A percentile compares a stretch with the other conserved stretches of the same genome.
Evolutionary conservation across 2,329 filamentous ascomycete species (phyloP).

Genomic region (Diplodia sapinea): DNA sequence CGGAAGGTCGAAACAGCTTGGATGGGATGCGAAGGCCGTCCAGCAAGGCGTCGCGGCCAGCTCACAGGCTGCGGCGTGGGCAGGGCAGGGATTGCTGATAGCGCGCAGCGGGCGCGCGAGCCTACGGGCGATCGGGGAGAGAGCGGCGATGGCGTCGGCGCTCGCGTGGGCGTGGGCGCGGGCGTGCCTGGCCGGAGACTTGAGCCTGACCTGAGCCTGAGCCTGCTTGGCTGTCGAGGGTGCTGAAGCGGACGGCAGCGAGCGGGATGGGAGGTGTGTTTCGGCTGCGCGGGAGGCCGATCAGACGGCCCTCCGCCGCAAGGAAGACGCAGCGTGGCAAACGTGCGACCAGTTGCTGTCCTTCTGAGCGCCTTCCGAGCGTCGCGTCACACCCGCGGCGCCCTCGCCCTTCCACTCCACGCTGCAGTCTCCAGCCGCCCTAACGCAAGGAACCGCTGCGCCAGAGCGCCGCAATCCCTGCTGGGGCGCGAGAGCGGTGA

Average conservation of each 20-base stretch:
- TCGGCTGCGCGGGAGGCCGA: conserved; percentile 27
- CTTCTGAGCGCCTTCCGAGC: not conserved
- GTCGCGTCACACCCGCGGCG: not conserved
- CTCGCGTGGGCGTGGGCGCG: conserved; percentile 2
- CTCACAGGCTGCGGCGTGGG: conserved; percentile 21
- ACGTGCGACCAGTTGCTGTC: not conserved
- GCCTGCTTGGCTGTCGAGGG: conserved; percentile 15
- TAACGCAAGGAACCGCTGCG: conserved; percentile 28
- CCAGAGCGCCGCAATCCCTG: conserved; percentile 16
- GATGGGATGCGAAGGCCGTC: conserved; percentile 22
- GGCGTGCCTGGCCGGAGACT: conserved; percentile 18
- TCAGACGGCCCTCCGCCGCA: conserved; percentile 20
- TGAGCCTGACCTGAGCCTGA: conserved; percentile 13
- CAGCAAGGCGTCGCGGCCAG: conserved; percentile 11
- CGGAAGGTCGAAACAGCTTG: conserved; percentile 24
- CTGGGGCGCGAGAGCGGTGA: conserved; percentile 21
- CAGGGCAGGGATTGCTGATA: conserved; percentile 28
- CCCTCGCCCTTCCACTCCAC: not conserved
- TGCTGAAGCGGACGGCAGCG: conserved; percentile 11
- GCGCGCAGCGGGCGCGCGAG: conserved; percentile 15
- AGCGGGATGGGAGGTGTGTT: conserved; percentile 20
- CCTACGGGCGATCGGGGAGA: conserved; percentile 22
- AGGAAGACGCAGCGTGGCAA: conserved; percentile 19
- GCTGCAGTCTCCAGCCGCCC: not conserved
- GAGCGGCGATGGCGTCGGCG: conserved; percentile 14